These are phyloP conservation scores for Blastosporella zonata DNA, from an alignment of 1,284 basidiomycete genomes.

Conservation along the genomic window DNA sequence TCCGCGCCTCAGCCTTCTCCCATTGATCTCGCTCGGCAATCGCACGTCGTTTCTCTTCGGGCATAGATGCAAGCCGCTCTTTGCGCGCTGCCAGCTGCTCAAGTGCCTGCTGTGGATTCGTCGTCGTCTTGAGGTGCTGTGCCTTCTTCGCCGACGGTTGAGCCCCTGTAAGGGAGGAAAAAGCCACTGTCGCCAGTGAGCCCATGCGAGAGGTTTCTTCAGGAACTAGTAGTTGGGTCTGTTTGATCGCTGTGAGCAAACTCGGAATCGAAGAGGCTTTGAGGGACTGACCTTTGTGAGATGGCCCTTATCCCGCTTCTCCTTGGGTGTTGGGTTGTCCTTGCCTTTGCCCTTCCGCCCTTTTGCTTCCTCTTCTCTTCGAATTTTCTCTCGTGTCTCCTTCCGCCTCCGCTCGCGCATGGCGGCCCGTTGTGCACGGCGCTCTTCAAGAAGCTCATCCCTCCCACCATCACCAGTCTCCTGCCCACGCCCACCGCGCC, in stretches of 20 bases:
- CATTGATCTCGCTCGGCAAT: conserved; percentile 80
- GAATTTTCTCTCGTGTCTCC: conserved; percentile 80
- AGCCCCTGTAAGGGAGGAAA: conserved; percentile 58
- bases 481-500: conserved; percentile 38
- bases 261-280: neutral
- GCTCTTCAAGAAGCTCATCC: conserved; percentile 81
- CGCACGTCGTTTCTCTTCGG: conserved; percentile 76
- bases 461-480: conserved; percentile 42
- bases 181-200: conserved; percentile 62
- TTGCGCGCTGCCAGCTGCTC: conserved; percentile 74
- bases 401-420: conserved; percentile 81
- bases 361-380: conserved; percentile 56
- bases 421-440: conserved; percentile 70
- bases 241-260: conserved; percentile 8
- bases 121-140: conserved; percentile 57
- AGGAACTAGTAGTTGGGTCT: conserved; percentile 76
- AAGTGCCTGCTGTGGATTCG: conserved; percentile 83
- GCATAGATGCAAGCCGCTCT: conserved; percentile 67
- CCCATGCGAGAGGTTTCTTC: conserved; percentile 38
- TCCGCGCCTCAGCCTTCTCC: conserved; percentile 81
- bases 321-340: conserved; percentile 29
- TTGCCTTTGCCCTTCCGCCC: conserved; percentile 42
- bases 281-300: conserved; percentile 47
- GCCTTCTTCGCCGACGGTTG: conserved; percentile 47
- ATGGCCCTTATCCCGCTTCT: conserved; percentile 40